These are phyloP conservation scores for Gossypium davidsonii DNA, from an alignment of 441 rosid species.

Conservation along the genomic window DNA sequence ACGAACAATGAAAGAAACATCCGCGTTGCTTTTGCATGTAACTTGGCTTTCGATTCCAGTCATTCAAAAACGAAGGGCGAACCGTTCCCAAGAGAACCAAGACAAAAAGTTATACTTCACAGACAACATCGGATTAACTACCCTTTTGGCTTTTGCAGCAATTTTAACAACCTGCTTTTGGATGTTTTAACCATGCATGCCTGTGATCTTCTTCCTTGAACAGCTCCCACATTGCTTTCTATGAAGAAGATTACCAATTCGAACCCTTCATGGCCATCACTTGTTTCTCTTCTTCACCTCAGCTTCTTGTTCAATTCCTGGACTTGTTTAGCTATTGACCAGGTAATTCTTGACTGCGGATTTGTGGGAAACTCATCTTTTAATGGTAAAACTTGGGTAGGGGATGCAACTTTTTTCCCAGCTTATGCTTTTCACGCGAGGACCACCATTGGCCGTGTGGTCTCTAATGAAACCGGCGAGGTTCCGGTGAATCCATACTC, in stretches of 20 bases:
- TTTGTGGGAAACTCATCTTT: background rate
- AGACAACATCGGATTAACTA: background rate
- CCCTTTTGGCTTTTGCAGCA: background rate
- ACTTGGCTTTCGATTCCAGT: background rate
- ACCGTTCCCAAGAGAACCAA: background rate
- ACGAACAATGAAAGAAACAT: background rate
- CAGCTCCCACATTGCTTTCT: background rate
- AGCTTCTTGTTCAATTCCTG: background rate
- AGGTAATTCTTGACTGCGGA: slow-evolving; percentile 4
- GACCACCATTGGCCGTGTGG: background rate
- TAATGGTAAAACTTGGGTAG: slow-evolving; percentile 1
- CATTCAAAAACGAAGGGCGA: background rate
- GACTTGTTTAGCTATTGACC: background rate
- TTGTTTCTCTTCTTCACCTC: background rate
- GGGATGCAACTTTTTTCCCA: background rate
- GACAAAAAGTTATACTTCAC: background rate
- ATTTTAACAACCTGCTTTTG: background rate
- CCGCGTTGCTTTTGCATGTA: background rate
- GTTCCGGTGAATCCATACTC: background rate
- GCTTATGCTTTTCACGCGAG: background rate
- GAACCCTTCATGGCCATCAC: background rate
- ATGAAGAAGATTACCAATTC: background rate
- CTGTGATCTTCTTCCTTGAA: background rate
- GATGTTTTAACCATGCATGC: background rate
- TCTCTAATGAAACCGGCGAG: background rate